Conservation (phyloP, 1,284 basidiomycete species). For the Microbotryomycetes sp. region DNA sequence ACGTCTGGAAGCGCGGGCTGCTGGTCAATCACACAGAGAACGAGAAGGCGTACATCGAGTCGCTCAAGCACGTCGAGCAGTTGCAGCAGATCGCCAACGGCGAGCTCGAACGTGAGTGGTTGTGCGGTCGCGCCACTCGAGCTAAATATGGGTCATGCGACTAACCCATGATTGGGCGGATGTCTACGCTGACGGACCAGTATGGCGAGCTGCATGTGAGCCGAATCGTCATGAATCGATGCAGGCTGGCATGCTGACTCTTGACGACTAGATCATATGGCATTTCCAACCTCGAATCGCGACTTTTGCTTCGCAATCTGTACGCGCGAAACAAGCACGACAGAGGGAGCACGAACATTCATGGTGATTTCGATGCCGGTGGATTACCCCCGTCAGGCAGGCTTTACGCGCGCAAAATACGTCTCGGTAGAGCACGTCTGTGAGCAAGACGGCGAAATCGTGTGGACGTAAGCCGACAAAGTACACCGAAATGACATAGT, state of each 20-base stretch:
- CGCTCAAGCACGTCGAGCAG: not conserved
- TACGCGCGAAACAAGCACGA: constrained; percentile 2
- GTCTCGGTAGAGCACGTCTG: constrained; percentile 18
- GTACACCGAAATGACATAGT: no score
- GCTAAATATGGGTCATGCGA: not conserved
- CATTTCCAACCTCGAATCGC: constrained; percentile 14
- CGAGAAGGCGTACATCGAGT: constrained; percentile 20
- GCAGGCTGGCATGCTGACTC: not conserved
- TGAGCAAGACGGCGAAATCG: constrained; percentile 10
- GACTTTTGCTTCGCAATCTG: constrained; percentile 18
- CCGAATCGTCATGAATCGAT: not conserved
- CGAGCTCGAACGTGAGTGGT: constrained; percentile 13
- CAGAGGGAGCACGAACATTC: not conserved
- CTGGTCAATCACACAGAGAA: constrained; percentile 11
- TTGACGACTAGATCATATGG: constrained; percentile 1
- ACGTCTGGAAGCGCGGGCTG: constrained; percentile 10
- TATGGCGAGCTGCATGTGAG: no score
- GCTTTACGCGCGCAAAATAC: constrained; percentile 11
- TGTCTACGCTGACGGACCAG: no score
- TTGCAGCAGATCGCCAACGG: constrained; percentile 3
- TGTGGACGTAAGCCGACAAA: constrained; percentile 20
- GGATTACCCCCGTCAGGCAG: constrained; percentile 1
- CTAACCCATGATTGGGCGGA: not conserved
- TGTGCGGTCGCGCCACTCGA: not conserved
- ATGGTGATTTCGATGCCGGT: constrained; percentile 22